These are phyloP conservation scores for Saturnispora gosingensis DNA, from an alignment of 805 yeast species.

Conservation along the genomic window DNA sequence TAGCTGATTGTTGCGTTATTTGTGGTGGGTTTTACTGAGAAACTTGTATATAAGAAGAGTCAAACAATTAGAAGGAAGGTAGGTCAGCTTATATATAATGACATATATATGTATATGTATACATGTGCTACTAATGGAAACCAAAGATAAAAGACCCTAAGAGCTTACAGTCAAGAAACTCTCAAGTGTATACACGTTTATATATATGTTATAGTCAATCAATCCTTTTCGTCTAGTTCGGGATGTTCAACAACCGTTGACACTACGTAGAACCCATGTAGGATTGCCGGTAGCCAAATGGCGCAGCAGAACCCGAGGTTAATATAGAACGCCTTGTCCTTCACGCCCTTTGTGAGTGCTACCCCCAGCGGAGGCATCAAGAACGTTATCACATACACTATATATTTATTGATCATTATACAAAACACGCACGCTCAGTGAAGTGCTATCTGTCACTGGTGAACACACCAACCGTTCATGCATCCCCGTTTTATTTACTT, in stretches of 20 bases:
- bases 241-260: conserved; percentile 1
- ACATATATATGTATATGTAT: neutral
- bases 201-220: neutral
- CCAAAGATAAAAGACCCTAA: neutral
- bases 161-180: neutral
- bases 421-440: neutral
- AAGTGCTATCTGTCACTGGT: neutral
- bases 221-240: conserved; percentile 3
- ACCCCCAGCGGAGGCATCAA: conserved; percentile 71
- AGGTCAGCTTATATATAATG: neutral
- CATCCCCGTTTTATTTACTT: neutral
- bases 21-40: neutral
- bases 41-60: neutral
- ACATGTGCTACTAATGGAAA: neutral
- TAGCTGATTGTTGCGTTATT: neutral
- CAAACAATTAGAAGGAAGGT: neutral
- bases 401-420: conserved; percentile 8
- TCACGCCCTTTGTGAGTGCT: conserved; percentile 55
- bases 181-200: neutral
- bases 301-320: conserved; percentile 53
- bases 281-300: conserved; percentile 69
- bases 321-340: conserved; percentile 48
- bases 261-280: conserved; percentile 63
- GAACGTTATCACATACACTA: conserved; percentile 29
- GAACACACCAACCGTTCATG: neutral